Evolutionary conservation across 1,139 yeast genomes (phyloP), one percentile per base, ranked within the genome.

Genomic region (Candida pseudocylindracea): DNA sequence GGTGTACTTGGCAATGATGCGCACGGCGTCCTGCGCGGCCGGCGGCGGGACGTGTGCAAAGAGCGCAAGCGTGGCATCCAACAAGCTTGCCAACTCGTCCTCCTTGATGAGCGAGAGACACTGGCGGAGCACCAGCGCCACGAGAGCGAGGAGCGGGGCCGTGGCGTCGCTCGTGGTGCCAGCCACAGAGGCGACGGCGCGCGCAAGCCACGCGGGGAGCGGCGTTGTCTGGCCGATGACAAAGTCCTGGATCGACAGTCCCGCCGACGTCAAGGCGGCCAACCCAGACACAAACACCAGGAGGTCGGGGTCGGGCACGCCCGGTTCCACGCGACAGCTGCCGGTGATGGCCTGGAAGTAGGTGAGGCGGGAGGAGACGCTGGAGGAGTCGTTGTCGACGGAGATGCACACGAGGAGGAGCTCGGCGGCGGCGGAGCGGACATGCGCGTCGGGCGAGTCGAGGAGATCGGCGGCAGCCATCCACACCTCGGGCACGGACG

Each of bases 401-500:
- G 50, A 48, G 9, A 76, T 64, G 46, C 92, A 73, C 32, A 62
- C 58, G 12, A 53, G 49, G 48, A 78, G 50, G 31, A 80, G 53
- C 15, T 57, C 48, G 26, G 79, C 46, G 0, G 72, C 72, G 1
- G 67, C 63, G 29, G 65, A 50, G 32, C 92, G 56, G 20, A 67
- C 60, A 2, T 55, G 51, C 29, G 56, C 55, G 10, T 57, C 48
- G 10, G 51, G 51, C 0, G 55, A 46, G 8, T 57, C 56, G 33
- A 76, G 59, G 49, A 75, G 53, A 36, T 65, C 70, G 39, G 68
- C 54, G 0, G 74, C 73, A 35, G 70, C 52, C 44, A 73, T 70
- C 94, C 94, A 80, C 4, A 79, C 60, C 41, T 76, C 85, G 0
- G 78, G 73, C 5, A 76, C 58, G 2, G 75, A 65, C 0, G 74